phyloP scores from a whole-genome alignment of 2,329 filamentous ascomycete species.

The Talaromyces sp. region DNA sequence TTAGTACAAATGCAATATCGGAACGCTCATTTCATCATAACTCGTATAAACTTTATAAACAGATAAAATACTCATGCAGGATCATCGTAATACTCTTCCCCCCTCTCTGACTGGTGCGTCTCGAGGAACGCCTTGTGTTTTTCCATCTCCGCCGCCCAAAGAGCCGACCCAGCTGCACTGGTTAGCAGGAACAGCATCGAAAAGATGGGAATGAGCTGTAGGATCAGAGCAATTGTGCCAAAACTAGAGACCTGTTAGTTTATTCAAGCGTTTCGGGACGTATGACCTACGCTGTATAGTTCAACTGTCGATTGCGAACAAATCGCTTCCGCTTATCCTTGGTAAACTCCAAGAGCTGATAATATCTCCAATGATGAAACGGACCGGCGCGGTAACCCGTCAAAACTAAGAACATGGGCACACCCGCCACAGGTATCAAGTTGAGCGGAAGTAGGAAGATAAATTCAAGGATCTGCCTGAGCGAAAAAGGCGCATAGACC shows the following conservation, averaged over 20 bases:
- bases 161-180: constrained; percentile 74
- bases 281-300: constrained; percentile 70
- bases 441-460: constrained; percentile 77
- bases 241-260: constrained; percentile 52
- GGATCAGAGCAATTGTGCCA: constrained; percentile 74
- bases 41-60: background rate
- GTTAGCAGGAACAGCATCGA: constrained; percentile 96
- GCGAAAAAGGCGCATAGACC: constrained; percentile 81
- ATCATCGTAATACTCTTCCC: constrained; percentile 38
- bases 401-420: constrained; percentile 79
- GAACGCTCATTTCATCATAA: background rate
- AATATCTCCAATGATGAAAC: constrained; percentile 88
- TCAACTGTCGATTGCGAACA: constrained; percentile 65
- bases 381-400: constrained; percentile 86
- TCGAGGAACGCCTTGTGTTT: constrained; percentile 44
- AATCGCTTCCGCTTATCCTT: constrained; percentile 71
- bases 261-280: background rate
- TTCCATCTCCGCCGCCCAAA: constrained; percentile 83
- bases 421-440: constrained; percentile 77
- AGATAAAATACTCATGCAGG: background rate
- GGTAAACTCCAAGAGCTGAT: constrained; percentile 70
- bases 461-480: constrained; percentile 87
- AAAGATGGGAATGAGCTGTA: constrained; percentile 83
- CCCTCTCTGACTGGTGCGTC: constrained; percentile 23
- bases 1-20: background rate